Base-by-base conservation (phyloP, 2,329 filamentous ascomycete species). In the Colletotrichum nymphaeae region DNA sequence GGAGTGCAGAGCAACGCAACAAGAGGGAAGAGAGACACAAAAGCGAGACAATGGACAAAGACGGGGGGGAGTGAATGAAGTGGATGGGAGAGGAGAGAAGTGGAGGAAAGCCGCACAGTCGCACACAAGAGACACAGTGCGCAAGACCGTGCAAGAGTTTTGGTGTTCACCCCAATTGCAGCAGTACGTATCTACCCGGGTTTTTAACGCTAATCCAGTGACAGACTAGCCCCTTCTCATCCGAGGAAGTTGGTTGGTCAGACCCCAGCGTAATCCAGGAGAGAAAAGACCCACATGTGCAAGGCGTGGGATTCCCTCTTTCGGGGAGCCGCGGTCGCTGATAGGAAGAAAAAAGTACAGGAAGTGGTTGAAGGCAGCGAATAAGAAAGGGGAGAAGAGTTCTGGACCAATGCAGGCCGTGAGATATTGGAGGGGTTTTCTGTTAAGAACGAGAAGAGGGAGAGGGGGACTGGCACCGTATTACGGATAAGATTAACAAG, bases 221-320 rank as follows among this genome's bases (percentile, higher is more conserved):
- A 2, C 0, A n/a, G 14, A 4, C n/a, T 53, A 46, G 66, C 12
- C 1, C n/a, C 1, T 6, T 7, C n/a, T 2, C 19, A 6, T 35
- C 1, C 8, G 19, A 53, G 56, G 35, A 22, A 26, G 28, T 12
- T 72, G 68, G 69, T 74, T 74, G 72, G 72, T 9, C 37, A n/a
- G 22, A 14, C 35, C 59, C 46, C 14, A n/a, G 57, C 14, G 49
- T 42, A 26, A 22, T 32, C 57, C n/a, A 70, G 55, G 55, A 56
- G 14, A 16, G 28, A 19, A 42, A 7, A 24, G 57, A 12, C 28
- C 72, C 67, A 72, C 63, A 58, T 9, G 24, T 37, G 57, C 56
- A 58, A 72, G 67, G 71, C 55, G 49, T 63, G 63, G 63, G 72
- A 67, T 74, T 72, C 72, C 68, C 72, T 72, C 63, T 67, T 67